These are phyloP conservation scores for Epichloe brachyelytri DNA, from an alignment of 2,329 filamentous ascomycete species.

Conservation along the genomic window DNA sequence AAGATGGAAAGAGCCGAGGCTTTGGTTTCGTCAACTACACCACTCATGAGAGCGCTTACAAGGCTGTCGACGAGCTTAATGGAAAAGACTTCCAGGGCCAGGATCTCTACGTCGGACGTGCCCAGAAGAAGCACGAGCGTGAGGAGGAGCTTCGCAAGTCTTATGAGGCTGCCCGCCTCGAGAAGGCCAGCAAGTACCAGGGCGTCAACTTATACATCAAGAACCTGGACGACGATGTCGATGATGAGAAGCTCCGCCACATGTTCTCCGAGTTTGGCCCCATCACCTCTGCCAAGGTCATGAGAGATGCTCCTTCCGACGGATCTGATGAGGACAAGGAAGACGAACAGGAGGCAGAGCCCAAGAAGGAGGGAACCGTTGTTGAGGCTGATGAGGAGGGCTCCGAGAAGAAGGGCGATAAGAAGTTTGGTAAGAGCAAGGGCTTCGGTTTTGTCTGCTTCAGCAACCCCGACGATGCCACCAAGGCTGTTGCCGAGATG, in stretches of 20 bases:
- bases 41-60: slow-evolving; percentile 73
- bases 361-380: slow-evolving; percentile 32
- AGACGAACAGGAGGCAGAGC: slow-evolving; percentile 38
- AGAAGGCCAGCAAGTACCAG: slow-evolving; percentile 99
- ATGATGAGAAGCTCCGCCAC: slow-evolving; percentile 93
- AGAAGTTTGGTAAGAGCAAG: slow-evolving; percentile 93
- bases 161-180: slow-evolving; percentile 91
- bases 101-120: slow-evolving; percentile 94
- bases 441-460: slow-evolving; percentile 99
- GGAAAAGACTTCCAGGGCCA: slow-evolving; percentile 85
- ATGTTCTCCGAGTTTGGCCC: slow-evolving; percentile 85
- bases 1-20: slow-evolving; percentile 84
- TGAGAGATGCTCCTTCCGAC: slow-evolving; percentile 65
- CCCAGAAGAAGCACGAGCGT: slow-evolving; percentile 99
- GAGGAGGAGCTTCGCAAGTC: slow-evolving; percentile 99
- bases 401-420: slow-evolving; percentile 45
- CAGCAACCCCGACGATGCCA: slow-evolving; percentile 96
- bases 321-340: slow-evolving; percentile 42
- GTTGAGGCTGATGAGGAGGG: slow-evolving; percentile 33
- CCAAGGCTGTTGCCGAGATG: slow-evolving; percentile 98
- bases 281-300: slow-evolving; percentile 98
- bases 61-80: slow-evolving; percentile 85
- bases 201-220: slow-evolving; percentile 99
- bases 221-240: slow-evolving; percentile 93
- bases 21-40: slow-evolving; percentile 96